Conservation (phyloP, 768 basidiomycete species). For the Tylopilus sp. region DNA sequence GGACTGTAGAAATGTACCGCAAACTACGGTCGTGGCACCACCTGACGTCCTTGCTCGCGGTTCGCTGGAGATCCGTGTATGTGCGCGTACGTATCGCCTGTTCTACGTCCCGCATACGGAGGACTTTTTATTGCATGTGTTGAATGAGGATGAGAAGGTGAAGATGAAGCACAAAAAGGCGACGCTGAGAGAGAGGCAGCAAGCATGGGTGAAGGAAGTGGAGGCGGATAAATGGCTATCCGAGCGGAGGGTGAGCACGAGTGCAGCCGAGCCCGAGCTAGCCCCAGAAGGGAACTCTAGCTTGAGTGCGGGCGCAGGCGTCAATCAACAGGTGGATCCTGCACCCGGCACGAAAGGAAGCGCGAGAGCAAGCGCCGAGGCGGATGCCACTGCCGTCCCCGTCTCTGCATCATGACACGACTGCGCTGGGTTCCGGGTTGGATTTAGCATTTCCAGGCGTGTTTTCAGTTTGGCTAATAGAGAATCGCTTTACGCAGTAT, state of each 20-base stretch:
- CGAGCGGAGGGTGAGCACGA: background rate
- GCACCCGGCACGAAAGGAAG: background rate
- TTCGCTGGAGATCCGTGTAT: constrained; percentile 79
- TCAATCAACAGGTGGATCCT: background rate
- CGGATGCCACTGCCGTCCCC: background rate
- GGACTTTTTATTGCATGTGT: constrained; percentile 18
- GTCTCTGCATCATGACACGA: constrained; percentile 7
- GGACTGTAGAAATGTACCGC: constrained; percentile 19
- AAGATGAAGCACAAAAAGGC: background rate
- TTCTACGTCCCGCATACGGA: constrained; percentile 27
- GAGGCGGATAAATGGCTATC: constrained; percentile 13
- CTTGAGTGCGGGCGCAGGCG: background rate
- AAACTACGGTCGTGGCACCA: constrained; percentile 20
- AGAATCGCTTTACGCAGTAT: no score
- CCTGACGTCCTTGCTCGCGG: constrained; percentile 52
- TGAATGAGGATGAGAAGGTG: constrained; percentile 9
- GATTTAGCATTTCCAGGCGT: background rate
- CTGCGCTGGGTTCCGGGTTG: background rate
- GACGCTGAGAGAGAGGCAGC: constrained; percentile 9
- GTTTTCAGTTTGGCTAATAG: background rate
- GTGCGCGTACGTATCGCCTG: constrained; percentile 35
- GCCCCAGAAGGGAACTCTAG: background rate
- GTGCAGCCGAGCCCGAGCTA: background rate
- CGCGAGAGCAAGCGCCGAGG: background rate
- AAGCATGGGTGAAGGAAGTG: constrained; percentile 15